A percentile compares a stretch with the other conserved stretches of the same genome.
phyloP scores from a whole-genome alignment of 371 early-diverging fungal genomes.

The Mortierella sp. region DNA sequence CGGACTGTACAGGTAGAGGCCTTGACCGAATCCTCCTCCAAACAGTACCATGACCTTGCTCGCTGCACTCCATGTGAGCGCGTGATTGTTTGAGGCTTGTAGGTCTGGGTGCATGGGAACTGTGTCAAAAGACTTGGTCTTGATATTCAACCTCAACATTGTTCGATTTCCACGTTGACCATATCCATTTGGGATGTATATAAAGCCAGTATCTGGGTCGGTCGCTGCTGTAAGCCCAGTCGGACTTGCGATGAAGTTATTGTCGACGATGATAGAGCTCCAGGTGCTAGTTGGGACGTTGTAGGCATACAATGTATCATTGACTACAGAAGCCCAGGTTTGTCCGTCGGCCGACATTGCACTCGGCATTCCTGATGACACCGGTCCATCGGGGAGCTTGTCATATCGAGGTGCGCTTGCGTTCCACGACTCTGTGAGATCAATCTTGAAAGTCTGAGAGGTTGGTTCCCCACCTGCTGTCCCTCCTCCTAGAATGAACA shows the following conservation, averaged over 20 bases:
- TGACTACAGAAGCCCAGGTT: constrained; percentile 4
- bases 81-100: neutral
- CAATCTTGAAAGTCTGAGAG: constrained; percentile 9
- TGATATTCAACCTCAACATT: neutral
- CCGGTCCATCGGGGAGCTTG: constrained; percentile 16
- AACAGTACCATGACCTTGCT: constrained; percentile 1
- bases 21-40: neutral
- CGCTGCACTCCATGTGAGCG: constrained; percentile 6
- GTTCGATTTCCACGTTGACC: neutral
- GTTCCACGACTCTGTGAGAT: constrained; percentile 20
- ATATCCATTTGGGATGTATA: constrained; percentile 17
- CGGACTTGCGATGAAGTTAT: neutral
- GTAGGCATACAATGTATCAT: constrained; percentile 5
- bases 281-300: neutral
- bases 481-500: constrained; percentile 1
- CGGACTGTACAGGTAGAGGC: neutral
- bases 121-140: neutral
- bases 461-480: neutral
- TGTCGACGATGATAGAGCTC: neutral
- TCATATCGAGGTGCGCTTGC: constrained; percentile 1
- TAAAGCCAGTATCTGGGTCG: constrained; percentile 11
- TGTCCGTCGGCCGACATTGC: constrained; percentile 6
- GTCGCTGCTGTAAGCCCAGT: constrained; percentile 5
- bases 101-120: neutral
- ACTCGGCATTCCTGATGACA: neutral